phyloP scores from a whole-genome alignment of 78 protist species.

The Anaeramoeba flamelloides region DNA sequence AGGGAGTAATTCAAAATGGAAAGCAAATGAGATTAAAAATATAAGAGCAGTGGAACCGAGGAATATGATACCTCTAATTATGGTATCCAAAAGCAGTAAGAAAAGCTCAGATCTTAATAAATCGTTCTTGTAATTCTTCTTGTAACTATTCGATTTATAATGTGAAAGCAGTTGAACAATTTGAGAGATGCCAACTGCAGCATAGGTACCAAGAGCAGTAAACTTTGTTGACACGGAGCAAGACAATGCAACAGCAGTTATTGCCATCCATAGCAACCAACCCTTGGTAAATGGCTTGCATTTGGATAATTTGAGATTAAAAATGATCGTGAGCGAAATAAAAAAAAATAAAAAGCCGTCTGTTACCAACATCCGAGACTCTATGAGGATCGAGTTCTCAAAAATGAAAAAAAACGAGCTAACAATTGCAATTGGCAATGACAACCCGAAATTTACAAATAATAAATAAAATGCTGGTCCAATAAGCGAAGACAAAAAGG shows the following conservation, averaged over 20 bases:
- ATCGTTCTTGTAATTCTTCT: not conserved
- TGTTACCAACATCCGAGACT: constrained; percentile 17
- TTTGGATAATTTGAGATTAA: not conserved
- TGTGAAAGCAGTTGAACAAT: not conserved
- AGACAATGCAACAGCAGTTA: not conserved
- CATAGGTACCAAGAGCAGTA: not conserved
- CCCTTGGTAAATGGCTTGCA: not conserved
- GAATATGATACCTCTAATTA: no score
- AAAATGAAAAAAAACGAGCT: not conserved
- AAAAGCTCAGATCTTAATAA: no score
- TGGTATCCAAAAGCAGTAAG: no score
- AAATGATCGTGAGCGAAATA: not conserved
- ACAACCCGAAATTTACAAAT: not conserved
- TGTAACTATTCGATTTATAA: no score
- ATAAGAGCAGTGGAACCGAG: not conserved
- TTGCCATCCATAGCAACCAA: not conserved
- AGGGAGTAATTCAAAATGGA: constrained; percentile 20
- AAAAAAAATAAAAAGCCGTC: constrained; percentile 18
- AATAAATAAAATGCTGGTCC: not conserved
- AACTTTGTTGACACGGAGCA: not conserved
- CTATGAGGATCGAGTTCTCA: constrained; percentile 12
- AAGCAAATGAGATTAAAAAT: constrained; percentile 11
- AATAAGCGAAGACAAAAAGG: not conserved
- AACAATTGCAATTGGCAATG: not conserved
- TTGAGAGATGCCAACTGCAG: not conserved